Percentiles rank a stretch among this genome's conserved stretches.
Conservation (phyloP, 2,329 filamentous ascomycete genomes). For the Fusarium stilboides region DNA sequence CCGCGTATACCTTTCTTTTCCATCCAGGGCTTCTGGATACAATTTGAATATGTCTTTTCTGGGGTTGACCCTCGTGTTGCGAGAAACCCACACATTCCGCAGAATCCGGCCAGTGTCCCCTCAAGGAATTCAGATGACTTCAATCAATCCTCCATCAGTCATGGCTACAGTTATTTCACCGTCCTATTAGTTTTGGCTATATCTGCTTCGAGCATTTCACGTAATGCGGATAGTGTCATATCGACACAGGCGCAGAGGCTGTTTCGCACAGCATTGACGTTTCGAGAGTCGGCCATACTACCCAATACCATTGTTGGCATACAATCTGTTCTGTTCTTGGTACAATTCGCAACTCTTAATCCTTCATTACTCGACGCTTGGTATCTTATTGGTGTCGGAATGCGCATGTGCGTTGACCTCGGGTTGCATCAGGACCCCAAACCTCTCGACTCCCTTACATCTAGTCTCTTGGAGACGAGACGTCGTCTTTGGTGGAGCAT, state of each 20-base stretch:
- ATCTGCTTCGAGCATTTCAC: constrained; percentile 18
- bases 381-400: constrained; percentile 20
- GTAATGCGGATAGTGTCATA: constrained; percentile 21
- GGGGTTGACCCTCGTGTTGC: neutral
- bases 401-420: constrained; percentile 27
- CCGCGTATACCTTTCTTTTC: constrained; percentile 26
- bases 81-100: neutral
- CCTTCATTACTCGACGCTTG: constrained; percentile 13
- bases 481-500: constrained; percentile 23
- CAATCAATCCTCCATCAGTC: constrained; percentile 1
- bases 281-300: constrained; percentile 7
- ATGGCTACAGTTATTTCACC: constrained; percentile 7
- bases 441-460: neutral
- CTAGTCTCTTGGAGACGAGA: constrained; percentile 6
- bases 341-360: constrained; percentile 21
- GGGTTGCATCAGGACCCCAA: constrained; percentile 16
- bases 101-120: neutral
- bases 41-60: constrained; percentile 23
- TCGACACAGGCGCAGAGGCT: constrained; percentile 5
- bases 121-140: neutral
- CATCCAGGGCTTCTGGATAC: constrained; percentile 20
- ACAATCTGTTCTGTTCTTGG: neutral
- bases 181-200: neutral
- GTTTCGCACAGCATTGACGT: neutral
- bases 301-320: constrained; percentile 14